Percentiles rank a stretch among this genome's conserved stretches.
These are phyloP conservation scores for Neurospora terricola DNA, from an alignment of 495 filamentous ascomycete species.

Conservation along the genomic window DNA sequence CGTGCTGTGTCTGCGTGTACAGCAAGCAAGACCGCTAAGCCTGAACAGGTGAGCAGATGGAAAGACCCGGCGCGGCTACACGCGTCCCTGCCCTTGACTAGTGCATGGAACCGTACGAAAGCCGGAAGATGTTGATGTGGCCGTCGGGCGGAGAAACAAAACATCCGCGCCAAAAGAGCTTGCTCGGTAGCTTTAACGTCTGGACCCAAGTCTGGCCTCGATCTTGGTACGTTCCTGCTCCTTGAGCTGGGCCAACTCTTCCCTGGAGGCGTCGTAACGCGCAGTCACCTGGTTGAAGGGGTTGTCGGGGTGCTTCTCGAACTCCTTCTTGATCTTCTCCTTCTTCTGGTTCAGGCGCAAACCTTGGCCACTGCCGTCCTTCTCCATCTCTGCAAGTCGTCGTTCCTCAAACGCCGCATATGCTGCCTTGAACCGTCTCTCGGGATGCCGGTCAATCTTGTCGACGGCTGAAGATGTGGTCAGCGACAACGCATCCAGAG, in stretches of 20 bases:
- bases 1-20: not conserved
- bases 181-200: constrained; percentile 8
- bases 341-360: constrained; percentile 71
- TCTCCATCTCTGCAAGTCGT: constrained; percentile 73
- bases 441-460: constrained; percentile 79
- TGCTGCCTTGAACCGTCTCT: constrained; percentile 77
- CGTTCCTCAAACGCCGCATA: constrained; percentile 79
- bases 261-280: constrained; percentile 62
- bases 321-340: constrained; percentile 75
- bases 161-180: not conserved
- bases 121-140: not conserved
- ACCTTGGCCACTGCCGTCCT: constrained; percentile 59
- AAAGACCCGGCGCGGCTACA: not conserved
- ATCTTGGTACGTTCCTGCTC: constrained; percentile 62
- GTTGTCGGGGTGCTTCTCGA: constrained; percentile 82
- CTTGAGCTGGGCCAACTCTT: constrained; percentile 60
- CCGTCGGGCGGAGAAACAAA: not conserved
- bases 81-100: constrained; percentile 3
- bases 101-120: constrained; percentile 2
- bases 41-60: not conserved
- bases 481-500: constrained; percentile 70
- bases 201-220: constrained; percentile 52
- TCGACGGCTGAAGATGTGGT: constrained; percentile 38
- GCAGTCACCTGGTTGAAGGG: constrained; percentile 78
- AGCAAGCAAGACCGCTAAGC: not conserved